phyloP scores from a whole-genome alignment of 225 moss, liverwort and hornwort species.

The Marchantia polymorpha region DNA sequence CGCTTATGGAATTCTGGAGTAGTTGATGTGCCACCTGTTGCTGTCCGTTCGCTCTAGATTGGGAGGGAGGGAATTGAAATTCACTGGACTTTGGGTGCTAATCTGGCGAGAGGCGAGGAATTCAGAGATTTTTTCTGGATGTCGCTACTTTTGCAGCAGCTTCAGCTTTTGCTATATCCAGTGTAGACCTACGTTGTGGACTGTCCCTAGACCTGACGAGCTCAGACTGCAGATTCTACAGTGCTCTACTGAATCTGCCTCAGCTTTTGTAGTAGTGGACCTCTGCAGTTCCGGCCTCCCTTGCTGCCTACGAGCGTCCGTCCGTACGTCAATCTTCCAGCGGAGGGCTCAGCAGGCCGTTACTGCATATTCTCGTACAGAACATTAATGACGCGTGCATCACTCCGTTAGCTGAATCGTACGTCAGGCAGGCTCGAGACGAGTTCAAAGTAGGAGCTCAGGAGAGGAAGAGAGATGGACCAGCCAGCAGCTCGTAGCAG shows the following conservation, averaged over 20 bases:
- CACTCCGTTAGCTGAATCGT: not conserved
- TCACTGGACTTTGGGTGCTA: no score
- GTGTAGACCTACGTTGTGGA: not conserved
- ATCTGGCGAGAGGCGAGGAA: no score
- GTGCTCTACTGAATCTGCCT: not conserved
- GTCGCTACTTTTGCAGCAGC: not conserved
- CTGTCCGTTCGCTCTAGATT: not conserved
- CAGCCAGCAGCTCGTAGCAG: no score
- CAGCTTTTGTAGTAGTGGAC: not conserved
- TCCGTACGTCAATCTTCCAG: no score
- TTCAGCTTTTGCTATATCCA: not conserved
- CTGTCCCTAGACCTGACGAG: not conserved
- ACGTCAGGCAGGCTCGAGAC: not conserved
- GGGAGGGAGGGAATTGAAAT: not conserved
- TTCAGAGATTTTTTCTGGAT: not conserved
- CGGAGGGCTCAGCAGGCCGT: not conserved
- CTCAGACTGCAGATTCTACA: not conserved
- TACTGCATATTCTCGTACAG: not conserved
- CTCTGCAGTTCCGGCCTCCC: not conserved
- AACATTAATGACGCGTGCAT: not conserved
- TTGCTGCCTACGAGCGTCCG: not conserved
- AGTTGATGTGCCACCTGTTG: not conserved
- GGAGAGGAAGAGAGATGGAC: not conserved
- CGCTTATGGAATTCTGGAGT: no score
- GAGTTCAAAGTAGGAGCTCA: no score